These are phyloP conservation scores for Mangifera indica DNA, from an alignment of 345 rosid species.

Conservation along the genomic window DNA sequence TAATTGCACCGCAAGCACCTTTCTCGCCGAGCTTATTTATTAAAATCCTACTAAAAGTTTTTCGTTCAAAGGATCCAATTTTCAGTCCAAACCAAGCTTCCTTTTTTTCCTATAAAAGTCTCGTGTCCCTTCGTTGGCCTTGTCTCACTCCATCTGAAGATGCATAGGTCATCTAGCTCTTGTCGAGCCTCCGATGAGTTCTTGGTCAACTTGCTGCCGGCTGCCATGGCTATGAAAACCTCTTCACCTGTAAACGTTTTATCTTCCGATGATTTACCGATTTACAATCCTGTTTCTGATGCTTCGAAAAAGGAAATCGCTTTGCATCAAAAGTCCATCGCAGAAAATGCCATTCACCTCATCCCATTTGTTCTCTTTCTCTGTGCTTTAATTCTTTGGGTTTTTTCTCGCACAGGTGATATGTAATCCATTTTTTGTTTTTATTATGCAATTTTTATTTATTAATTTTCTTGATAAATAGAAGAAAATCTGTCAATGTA, in stretches of 20 bases:
- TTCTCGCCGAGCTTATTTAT: neutral
- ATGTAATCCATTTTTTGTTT: neutral
- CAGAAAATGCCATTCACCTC: conserved; percentile 49
- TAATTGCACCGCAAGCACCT: conserved; percentile 30
- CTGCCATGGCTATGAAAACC: neutral
- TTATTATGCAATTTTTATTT: neutral
- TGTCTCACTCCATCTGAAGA: conserved; percentile 14
- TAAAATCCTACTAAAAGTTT: neutral
- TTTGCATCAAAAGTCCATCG: conserved; percentile 27
- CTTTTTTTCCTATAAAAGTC: neutral
- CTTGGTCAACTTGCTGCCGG: conserved; percentile 32
- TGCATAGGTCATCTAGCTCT: conserved; percentile 47
- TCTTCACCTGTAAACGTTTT: conserved; percentile 12
- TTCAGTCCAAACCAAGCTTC: too few species aligned
- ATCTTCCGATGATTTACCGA: conserved; percentile 28
- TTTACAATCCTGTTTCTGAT: conserved; percentile 26
- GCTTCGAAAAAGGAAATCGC: conserved; percentile 45
- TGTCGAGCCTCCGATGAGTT: conserved; percentile 47
- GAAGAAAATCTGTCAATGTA: neutral
- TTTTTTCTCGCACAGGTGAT: conserved; percentile 35
- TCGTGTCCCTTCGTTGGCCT: neutral
- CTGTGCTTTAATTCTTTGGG: conserved; percentile 64
- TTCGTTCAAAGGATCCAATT: neutral
- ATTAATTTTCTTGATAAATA: too few species aligned
- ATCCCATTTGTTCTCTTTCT: conserved; percentile 62